Evolutionary conservation across 805 yeast genomes (phyloP), one percentile per base, ranked within the genome.

Genomic region (Zygosaccharomyces gambellarensis): DNA sequence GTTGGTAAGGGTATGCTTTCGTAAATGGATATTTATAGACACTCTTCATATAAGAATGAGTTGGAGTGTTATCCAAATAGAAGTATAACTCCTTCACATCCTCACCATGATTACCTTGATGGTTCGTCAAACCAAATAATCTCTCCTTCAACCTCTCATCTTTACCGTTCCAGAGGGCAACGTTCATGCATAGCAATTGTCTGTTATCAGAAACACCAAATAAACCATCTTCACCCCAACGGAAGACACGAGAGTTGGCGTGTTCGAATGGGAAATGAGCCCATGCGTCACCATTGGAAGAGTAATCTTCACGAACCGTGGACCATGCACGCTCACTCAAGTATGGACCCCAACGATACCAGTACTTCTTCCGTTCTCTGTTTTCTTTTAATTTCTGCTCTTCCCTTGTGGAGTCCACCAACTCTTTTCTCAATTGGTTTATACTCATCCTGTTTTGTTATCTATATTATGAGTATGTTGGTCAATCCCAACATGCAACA

Each of bases 181-280:
- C 74, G n/a, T 86, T 78, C 57, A 87, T 67, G 64, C 92, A 84
- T 29, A 87, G 71, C 56, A 79, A 68, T 63, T 87, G 96, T 62
- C 85, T 89, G 53, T 86, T 80, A 64, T 90, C 97, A 53, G 87
- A 79, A 19, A 87, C 84, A 44, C 97, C 97, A 9, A 92, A 95
- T 57, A 90, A 71, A 2, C 97, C 97, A 65, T 90, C 97, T 67
- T 90, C 97, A 38, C 96, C 96, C 97, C 97, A 90, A 39, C 97
- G 75, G 65, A 86, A 90, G 11, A 87, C 80, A 56, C 97, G 73
- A 21, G 90, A 79, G 51, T 81, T 75, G 1, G 95, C 85, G 52
- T 87, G 89, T 51, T 87, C 95, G 65, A 88, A 89, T 6, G 95
- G 87, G 68, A 90, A 90, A 58, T 81, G 80, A 34, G 81, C 76